Conservation (phyloP, 2,329 filamentous ascomycete genomes). For the Pezizomycotina sp. region DNA sequence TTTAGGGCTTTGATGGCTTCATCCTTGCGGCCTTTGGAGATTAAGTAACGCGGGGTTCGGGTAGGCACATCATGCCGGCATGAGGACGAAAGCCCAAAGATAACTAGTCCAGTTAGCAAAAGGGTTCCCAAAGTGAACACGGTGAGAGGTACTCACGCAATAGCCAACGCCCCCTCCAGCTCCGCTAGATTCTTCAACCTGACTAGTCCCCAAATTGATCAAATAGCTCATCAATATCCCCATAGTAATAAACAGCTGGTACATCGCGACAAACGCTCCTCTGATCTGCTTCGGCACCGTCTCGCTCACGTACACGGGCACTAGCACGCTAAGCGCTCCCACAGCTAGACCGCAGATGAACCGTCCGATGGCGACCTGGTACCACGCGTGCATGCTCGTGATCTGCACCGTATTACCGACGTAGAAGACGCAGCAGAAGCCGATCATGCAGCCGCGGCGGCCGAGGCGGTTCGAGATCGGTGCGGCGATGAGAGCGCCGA, state of each 20-base stretch:
- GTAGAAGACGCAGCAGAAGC: conserved; percentile 45
- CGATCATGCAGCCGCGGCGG: conserved; percentile 45
- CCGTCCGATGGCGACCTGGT: conserved; percentile 47
- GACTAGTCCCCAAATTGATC: conserved; percentile 33
- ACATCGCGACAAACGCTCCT: conserved; percentile 45
- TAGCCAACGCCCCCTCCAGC: neutral
- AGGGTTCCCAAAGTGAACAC: conserved; percentile 47
- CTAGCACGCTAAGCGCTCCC: conserved; percentile 45
- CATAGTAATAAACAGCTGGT: conserved; percentile 53
- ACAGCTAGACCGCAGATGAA: conserved; percentile 51
- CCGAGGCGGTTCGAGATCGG: conserved; percentile 46
- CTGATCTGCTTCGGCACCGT: conserved; percentile 47
- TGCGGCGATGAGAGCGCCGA: conserved; percentile 43
- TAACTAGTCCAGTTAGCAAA: conserved; percentile 41
- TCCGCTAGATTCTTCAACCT: conserved; percentile 7
- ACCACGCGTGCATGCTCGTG: conserved; percentile 40
- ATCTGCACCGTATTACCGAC: conserved; percentile 51
- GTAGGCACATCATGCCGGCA: conserved; percentile 37
- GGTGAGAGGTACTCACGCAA: conserved; percentile 24
- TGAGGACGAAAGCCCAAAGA: conserved; percentile 39
- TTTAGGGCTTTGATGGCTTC: conserved; percentile 20
- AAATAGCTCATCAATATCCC: conserved; percentile 46
- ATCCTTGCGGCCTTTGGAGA: conserved; percentile 20
- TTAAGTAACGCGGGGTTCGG: conserved; percentile 38
- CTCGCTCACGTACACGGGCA: conserved; percentile 54